Evolutionary conservation across 306 rosid species (phyloP).

Genomic region (Castanospermum australe): DNA sequence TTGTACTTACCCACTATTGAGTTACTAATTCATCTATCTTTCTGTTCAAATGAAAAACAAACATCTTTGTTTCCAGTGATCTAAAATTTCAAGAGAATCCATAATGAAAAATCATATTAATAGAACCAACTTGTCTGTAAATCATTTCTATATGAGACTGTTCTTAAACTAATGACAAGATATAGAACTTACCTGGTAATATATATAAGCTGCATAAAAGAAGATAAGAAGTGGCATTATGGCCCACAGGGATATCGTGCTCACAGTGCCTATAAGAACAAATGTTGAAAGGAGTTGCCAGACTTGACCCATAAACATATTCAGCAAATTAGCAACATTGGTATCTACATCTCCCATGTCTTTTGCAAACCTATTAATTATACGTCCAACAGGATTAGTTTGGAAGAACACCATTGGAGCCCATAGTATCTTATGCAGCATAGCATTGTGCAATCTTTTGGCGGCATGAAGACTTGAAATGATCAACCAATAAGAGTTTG

Average conservation of each 20-base stretch:
- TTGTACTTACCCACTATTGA: neutral
- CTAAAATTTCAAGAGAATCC: neutral
- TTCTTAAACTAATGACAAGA: neutral
- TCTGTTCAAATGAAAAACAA: neutral
- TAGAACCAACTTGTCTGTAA: neutral
- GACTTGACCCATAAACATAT: conserved; percentile 61
- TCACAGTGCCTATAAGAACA: conserved; percentile 76
- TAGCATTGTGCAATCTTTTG: conserved; percentile 63
- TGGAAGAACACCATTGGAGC: conserved; percentile 94
- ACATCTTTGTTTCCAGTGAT: neutral
- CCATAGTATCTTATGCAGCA: conserved; percentile 53
- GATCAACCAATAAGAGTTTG: conserved; percentile 75
- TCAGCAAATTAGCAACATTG: conserved; percentile 47
- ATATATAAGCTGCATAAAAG: conserved; percentile 75
- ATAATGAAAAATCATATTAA: neutral
- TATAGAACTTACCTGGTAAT: conserved; percentile 64
- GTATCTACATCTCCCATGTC: conserved; percentile 82
- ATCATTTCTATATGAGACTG: neutral
- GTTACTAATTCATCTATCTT: neutral
- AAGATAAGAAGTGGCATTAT: conserved; percentile 80
- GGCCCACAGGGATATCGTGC: conserved; percentile 90
- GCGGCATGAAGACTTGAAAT: conserved; percentile 73
- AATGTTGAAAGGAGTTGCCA: conserved; percentile 88
- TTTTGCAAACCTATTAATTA: conserved; percentile 85
- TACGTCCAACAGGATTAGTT: conserved; percentile 84